Evolutionary conservation across 1,284 basidiomycete species (phyloP).

Genomic region (Bjerkandera adusta): DNA sequence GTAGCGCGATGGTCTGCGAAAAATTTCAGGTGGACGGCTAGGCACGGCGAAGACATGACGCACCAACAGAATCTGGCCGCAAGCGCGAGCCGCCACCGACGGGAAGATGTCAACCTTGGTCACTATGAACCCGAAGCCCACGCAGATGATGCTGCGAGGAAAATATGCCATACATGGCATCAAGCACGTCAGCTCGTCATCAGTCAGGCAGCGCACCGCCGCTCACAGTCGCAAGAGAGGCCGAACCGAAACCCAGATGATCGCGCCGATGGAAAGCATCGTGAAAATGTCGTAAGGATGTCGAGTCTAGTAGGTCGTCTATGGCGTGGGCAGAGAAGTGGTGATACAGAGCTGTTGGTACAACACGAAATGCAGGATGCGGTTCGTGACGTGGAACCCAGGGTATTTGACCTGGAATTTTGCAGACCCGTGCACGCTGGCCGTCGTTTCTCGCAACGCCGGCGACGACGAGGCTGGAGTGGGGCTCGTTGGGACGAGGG

Average conservation of each 20-base stretch:
- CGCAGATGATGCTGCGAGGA: slow-evolving; percentile 46
- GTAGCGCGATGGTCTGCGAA: slow-evolving; percentile 60
- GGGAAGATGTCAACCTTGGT: slow-evolving; percentile 65
- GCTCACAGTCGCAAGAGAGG: slow-evolving; percentile 60
- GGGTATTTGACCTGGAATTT: too few species aligned
- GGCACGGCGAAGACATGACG: neutral
- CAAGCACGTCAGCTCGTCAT: slow-evolving; percentile 2
- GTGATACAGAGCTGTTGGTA: too few species aligned
- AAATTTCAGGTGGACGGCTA: neutral
- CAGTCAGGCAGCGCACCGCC: neutral
- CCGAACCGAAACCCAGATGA: slow-evolving; percentile 58
- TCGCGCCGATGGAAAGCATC: slow-evolving; percentile 35
- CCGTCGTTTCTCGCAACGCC: too few species aligned
- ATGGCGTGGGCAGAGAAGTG: too few species aligned
- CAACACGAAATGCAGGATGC: too few species aligned
- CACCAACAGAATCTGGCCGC: slow-evolving; percentile 58
- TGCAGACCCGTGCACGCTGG: too few species aligned
- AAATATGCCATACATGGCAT: neutral
- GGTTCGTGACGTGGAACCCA: too few species aligned
- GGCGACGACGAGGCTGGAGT: too few species aligned
- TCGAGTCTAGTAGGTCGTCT: too few species aligned
- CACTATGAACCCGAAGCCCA: slow-evolving; percentile 51
- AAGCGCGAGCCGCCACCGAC: slow-evolving; percentile 51
- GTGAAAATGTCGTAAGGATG: too few species aligned
- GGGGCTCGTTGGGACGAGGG: too few species aligned